phyloP scores from a whole-genome alignment of 192 early-diverging fungal species.

The Rhizoclosmatium globosum region DNA sequence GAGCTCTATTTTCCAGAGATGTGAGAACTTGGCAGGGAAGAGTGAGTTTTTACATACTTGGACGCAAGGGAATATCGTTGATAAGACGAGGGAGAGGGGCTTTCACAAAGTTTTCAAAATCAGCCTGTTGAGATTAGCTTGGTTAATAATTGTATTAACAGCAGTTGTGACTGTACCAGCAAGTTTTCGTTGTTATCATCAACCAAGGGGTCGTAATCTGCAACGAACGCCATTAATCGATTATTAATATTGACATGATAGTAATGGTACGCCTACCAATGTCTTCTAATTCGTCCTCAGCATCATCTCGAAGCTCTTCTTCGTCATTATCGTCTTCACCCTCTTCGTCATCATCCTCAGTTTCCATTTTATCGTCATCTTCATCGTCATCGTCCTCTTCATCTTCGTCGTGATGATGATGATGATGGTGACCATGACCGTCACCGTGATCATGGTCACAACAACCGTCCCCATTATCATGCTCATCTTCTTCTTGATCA shows the following conservation, averaged over 20 bases:
- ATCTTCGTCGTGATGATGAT: constrained; percentile 16
- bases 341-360: constrained; percentile 1
- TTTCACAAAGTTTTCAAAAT: constrained; percentile 35
- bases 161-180: neutral
- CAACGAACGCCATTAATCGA: neutral
- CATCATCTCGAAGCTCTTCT: neutral
- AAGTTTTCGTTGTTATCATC: constrained; percentile 13
- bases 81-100: constrained; percentile 38
- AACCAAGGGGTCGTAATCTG: neutral
- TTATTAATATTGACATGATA: too few relatives aligned
- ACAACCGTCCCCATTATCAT: neutral
- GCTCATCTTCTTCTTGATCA: constrained; percentile 1
- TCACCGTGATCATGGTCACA: constrained; percentile 10
- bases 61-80: constrained; percentile 37
- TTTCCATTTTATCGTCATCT: constrained; percentile 1
- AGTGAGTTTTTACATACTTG: constrained; percentile 9
- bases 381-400: constrained; percentile 12
- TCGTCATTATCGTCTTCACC: constrained; percentile 15
- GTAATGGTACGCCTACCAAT: neutral
- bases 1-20: neutral
- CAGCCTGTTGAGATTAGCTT: too few relatives aligned
- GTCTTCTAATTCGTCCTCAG: neutral
- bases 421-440: neutral
- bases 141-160: too few relatives aligned
- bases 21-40: neutral